Evolutionary conservation across 1,139 yeast species (phyloP).

Genomic region (Yamadazyma conglobata): DNA sequence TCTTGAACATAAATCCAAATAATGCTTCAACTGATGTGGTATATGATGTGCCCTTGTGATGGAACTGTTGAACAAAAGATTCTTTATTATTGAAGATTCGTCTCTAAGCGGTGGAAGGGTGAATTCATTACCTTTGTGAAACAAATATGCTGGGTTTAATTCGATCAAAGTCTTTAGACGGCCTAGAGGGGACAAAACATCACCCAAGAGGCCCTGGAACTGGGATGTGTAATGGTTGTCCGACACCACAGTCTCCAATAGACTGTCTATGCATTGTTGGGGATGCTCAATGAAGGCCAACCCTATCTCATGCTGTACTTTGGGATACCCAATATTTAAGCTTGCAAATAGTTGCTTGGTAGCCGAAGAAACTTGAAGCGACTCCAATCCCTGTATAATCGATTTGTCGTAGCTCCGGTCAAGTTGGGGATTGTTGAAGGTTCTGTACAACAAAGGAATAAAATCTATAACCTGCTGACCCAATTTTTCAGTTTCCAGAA

Average conservation of each 20-base stretch:
- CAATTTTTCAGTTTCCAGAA: slow-evolving; percentile 1
- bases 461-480: slow-evolving; percentile 5
- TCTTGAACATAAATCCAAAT: slow-evolving; percentile 1
- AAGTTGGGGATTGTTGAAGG: slow-evolving; percentile 2
- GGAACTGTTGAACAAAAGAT: slow-evolving; percentile 1
- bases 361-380: background rate
- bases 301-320: slow-evolving; percentile 2
- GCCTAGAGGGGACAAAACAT: slow-evolving; percentile 2
- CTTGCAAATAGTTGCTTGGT: background rate
- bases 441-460: slow-evolving; percentile 2
- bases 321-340: background rate
- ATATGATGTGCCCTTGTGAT: background rate
- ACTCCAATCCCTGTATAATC: background rate
- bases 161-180: background rate
- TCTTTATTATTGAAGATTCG: slow-evolving; percentile 1
- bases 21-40: background rate
- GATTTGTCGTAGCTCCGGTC: background rate
- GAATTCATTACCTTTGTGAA: slow-evolving; percentile 9
- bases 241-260: slow-evolving; percentile 2
- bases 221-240: slow-evolving; percentile 1
- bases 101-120: slow-evolving; percentile 7
- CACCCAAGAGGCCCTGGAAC: slow-evolving; percentile 4
- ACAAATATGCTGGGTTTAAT: slow-evolving; percentile 5
- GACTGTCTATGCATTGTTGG: background rate
- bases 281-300: slow-evolving; percentile 6